phyloP scores from a whole-genome alignment of 352 stramenopile species.

The Globisporangium parvum region DNA sequence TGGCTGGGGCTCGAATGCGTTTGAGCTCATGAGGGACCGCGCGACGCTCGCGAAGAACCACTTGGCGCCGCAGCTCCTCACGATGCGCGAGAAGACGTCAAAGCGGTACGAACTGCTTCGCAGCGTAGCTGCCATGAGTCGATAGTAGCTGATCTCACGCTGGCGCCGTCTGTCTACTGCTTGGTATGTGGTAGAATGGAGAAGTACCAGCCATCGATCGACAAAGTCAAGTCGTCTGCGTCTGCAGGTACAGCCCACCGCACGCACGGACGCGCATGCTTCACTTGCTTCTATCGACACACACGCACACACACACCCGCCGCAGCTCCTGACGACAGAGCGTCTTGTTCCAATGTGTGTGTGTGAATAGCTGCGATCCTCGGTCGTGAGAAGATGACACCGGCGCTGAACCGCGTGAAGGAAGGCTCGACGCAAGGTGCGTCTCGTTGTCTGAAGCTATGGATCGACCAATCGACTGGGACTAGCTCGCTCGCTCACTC shows the following conservation, averaged over 20 bases:
- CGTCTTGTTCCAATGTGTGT: not conserved
- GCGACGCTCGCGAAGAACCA: constrained; percentile 50
- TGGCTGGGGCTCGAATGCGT: constrained; percentile 23
- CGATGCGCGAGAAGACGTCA: constrained; percentile 48
- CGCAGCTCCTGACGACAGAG: too few relatives aligned
- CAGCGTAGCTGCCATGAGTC: not conserved
- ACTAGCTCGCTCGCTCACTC: not conserved
- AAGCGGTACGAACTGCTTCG: constrained; percentile 25
- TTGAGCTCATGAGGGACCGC: constrained; percentile 47
- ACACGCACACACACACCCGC: too few relatives aligned
- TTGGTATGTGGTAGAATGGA: constrained; percentile 52
- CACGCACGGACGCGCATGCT: not conserved
- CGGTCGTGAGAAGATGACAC: constrained; percentile 40
- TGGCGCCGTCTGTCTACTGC: not conserved
- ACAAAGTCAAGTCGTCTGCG: constrained; percentile 66
- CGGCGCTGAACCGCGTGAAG: constrained; percentile 51
- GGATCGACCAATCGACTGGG: not conserved
- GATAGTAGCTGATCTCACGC: not conserved
- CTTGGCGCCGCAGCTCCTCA: constrained; percentile 38
- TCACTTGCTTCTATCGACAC: not conserved
- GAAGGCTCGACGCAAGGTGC: constrained; percentile 61
- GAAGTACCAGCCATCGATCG: constrained; percentile 72
- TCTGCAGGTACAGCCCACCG: constrained; percentile 30
- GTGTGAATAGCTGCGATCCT: constrained; percentile 26
- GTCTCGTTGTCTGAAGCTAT: not conserved